These are phyloP conservation scores for Veloboletus limbatus DNA, from an alignment of 1,284 basidiomycete species.

Conservation along the genomic window DNA sequence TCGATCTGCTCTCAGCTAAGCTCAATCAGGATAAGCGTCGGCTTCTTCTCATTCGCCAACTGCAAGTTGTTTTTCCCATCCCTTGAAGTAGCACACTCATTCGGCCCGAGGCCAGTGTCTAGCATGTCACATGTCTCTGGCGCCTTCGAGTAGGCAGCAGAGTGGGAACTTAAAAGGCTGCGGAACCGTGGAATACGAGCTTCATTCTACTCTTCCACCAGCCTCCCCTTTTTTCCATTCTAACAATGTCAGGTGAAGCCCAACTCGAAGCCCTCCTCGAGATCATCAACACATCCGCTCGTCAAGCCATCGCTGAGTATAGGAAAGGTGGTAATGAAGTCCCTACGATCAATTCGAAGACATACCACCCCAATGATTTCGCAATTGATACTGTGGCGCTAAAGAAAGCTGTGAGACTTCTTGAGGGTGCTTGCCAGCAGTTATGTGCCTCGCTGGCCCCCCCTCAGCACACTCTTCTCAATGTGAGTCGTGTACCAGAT, in stretches of 20 bases:
- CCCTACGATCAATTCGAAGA: constrained; percentile 24
- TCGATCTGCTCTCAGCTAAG: too few relatives aligned
- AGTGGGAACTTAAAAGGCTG: too few relatives aligned
- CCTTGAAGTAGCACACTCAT: too few relatives aligned
- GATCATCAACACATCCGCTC: constrained; percentile 26
- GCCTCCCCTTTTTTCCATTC: background rate
- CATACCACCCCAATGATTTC: constrained; percentile 26
- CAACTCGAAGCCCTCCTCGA: constrained; percentile 26
- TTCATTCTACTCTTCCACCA: background rate
- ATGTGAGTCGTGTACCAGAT: constrained; percentile 17
- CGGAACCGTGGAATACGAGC: background rate
- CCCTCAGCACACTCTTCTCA: constrained; percentile 29
- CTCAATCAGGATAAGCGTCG: too few relatives aligned
- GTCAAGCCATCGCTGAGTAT: constrained; percentile 30
- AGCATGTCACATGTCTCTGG: too few relatives aligned
- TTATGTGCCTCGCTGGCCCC: constrained; percentile 29
- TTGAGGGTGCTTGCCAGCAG: constrained; percentile 30
- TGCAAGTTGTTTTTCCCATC: too few relatives aligned
- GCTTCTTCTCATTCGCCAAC: too few relatives aligned
- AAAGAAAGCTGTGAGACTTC: constrained; percentile 29
- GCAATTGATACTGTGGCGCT: constrained; percentile 19
- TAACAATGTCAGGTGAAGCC: constrained; percentile 25
- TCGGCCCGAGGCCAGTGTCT: too few relatives aligned
- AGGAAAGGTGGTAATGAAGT: constrained; percentile 22
- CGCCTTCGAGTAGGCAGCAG: too few relatives aligned